A percentile compares a stretch with the other conserved stretches of the same genome.
Evolutionary conservation across 176 grass and related monocot species (phyloP).

Genomic region (Chrysopogon serrulatus): DNA sequence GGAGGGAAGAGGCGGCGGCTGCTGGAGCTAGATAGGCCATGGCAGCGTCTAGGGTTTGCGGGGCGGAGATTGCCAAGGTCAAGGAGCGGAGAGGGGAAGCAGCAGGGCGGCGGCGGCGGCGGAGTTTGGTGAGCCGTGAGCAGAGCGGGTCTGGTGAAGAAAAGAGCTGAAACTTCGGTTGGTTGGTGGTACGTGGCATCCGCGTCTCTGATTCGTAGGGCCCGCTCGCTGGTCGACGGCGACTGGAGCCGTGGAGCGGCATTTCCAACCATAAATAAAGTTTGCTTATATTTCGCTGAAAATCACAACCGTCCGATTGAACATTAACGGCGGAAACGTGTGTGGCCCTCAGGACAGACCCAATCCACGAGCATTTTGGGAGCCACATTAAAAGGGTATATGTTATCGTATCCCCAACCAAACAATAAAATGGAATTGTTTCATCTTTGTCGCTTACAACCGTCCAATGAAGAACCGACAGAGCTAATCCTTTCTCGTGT

Average conservation of each 20-base stretch:
- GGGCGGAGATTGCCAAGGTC: slow-evolving; percentile 26
- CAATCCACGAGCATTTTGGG: no score
- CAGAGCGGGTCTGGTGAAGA: background rate
- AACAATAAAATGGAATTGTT: no score
- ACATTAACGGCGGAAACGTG: no score
- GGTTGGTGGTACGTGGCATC: background rate
- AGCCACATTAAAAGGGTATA: no score
- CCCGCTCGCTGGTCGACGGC: background rate
- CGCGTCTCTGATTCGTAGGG: background rate
- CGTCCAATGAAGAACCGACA: no score
- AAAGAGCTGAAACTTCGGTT: background rate
- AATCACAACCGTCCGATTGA: background rate
- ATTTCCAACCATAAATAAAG: no score
- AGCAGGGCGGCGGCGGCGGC: background rate
- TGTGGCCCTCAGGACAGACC: no score
- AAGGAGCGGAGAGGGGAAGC: background rate
- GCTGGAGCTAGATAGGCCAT: slow-evolving; percentile 49
- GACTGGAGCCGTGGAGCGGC: no score
- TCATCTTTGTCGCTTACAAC: no score
- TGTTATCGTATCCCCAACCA: no score
- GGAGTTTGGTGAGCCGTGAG: background rate
- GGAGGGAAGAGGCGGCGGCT: slow-evolving; percentile 9
- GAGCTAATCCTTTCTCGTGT: no score
- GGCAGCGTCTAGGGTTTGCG: slow-evolving; percentile 39
- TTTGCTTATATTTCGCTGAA: background rate